phyloP scores from a whole-genome alignment of 2,329 filamentous ascomycete genomes.

The Cladosporium sp. region DNA sequence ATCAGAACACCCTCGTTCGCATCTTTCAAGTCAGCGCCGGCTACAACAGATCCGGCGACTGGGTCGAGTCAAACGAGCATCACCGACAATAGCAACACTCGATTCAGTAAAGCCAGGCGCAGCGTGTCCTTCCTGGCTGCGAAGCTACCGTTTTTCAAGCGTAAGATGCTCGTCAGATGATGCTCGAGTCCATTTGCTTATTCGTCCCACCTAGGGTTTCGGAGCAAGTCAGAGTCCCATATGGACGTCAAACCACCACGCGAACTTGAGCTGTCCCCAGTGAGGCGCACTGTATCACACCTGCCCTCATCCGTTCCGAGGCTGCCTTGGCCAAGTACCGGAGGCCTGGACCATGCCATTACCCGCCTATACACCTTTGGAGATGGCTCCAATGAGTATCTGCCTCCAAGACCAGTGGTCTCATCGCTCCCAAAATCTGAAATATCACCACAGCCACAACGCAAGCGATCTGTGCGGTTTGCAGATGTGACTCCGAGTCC shows the following conservation, averaged over 20 bases:
- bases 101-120: neutral
- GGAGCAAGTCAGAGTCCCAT: neutral
- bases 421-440: neutral
- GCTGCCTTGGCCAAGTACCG: slow-evolving; percentile 7
- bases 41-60: neutral
- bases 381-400: neutral
- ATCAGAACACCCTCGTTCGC: slow-evolving; percentile 5
- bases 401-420: neutral
- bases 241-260: neutral
- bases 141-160: neutral
- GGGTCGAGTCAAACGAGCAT: neutral
- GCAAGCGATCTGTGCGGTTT: slow-evolving; percentile 10
- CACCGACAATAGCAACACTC: neutral
- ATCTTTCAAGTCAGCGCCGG: slow-evolving; percentile 4
- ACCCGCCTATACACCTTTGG: slow-evolving; percentile 1
- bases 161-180: neutral
- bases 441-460: neutral
- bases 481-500: slow-evolving; percentile 3
- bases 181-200: neutral
- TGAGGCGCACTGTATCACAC: neutral
- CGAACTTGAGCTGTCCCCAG: neutral
- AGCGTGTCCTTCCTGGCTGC: neutral
- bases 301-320: neutral
- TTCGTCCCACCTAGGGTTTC: neutral
- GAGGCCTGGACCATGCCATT: slow-evolving; percentile 1